Evolutionary conservation across 768 basidiomycete genomes (phyloP).

Genomic region (Sistotremastrum suecicum): DNA sequence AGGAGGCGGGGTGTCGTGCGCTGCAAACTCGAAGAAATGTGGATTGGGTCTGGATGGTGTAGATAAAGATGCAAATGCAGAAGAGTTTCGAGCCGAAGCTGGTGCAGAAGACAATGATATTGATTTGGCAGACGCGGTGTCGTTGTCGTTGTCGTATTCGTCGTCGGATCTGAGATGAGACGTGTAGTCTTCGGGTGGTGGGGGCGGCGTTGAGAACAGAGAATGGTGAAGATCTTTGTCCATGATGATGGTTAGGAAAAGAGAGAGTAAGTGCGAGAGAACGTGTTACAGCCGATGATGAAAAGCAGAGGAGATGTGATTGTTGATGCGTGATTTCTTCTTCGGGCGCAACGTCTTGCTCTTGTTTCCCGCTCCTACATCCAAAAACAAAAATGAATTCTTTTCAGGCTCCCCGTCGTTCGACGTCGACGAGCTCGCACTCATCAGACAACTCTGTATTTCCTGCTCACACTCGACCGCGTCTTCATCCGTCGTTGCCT

Average conservation of each 20-base stretch:
- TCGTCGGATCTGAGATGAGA: conserved; percentile 4
- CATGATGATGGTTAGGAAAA: background rate
- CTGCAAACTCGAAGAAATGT: background rate
- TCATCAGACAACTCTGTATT: too few relatives aligned
- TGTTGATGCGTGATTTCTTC: too few relatives aligned
- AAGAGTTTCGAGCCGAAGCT: conserved; percentile 32
- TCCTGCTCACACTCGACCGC: too few relatives aligned
- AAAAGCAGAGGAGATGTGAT: too few relatives aligned
- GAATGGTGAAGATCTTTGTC: background rate
- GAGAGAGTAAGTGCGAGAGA: background rate
- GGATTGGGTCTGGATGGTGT: conserved; percentile 5
- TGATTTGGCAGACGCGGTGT: conserved; percentile 69
- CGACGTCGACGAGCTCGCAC: too few relatives aligned
- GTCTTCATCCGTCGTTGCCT: too few relatives aligned
- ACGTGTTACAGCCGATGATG: too few relatives aligned
- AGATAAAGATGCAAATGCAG: conserved; percentile 4
- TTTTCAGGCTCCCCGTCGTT: too few relatives aligned
- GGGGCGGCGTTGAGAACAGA: background rate
- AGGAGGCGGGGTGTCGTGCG: conserved; percentile 10
- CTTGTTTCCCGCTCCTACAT: too few relatives aligned
- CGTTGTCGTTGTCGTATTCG: conserved; percentile 40
- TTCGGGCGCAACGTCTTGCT: too few relatives aligned
- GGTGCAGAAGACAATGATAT: conserved; percentile 60
- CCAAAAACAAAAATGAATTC: too few relatives aligned
- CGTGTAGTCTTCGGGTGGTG: background rate